Conservation (phyloP, 2,329 filamentous ascomycete species). For the Apiospora hydei region DNA sequence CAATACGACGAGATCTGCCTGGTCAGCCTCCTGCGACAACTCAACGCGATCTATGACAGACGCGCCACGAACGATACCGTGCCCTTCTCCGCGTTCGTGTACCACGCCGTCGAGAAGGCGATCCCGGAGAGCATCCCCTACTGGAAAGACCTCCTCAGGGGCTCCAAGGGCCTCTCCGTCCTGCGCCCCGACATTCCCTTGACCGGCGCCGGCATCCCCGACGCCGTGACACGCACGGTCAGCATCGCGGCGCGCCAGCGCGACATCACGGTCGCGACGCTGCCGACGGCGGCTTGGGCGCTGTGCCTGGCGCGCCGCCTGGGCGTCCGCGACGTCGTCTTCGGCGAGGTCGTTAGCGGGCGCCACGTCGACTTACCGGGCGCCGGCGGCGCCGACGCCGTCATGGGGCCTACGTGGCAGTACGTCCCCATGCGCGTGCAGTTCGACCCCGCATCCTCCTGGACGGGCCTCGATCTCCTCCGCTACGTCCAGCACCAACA, state of each 20-base stretch:
- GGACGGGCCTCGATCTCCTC: slow-evolving; percentile 61
- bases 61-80: slow-evolving; percentile 38
- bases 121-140: slow-evolving; percentile 62
- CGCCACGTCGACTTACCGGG: slow-evolving; percentile 65
- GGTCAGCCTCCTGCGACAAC: slow-evolving; percentile 65
- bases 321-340: slow-evolving; percentile 63
- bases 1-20: slow-evolving; percentile 76
- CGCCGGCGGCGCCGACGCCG: slow-evolving; percentile 63
- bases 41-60: slow-evolving; percentile 59
- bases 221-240: slow-evolving; percentile 50
- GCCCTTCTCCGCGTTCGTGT: slow-evolving; percentile 56
- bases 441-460: slow-evolving; percentile 50
- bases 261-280: slow-evolving; percentile 67
- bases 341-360: slow-evolving; percentile 71
- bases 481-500: slow-evolving; percentile 63
- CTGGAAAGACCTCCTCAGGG: slow-evolving; percentile 65
- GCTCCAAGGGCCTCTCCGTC: slow-evolving; percentile 56
- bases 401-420: slow-evolving; percentile 72
- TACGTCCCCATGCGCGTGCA: slow-evolving; percentile 69
- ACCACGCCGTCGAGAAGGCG: slow-evolving; percentile 48
- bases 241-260: slow-evolving; percentile 56
- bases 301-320: slow-evolving; percentile 65
- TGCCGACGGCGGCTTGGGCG: slow-evolving; percentile 74
- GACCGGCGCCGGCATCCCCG: slow-evolving; percentile 45
- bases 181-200: slow-evolving; percentile 50